phyloP scores from a whole-genome alignment of 2,329 filamentous ascomycete species.

The Nectriaceae sp. region DNA sequence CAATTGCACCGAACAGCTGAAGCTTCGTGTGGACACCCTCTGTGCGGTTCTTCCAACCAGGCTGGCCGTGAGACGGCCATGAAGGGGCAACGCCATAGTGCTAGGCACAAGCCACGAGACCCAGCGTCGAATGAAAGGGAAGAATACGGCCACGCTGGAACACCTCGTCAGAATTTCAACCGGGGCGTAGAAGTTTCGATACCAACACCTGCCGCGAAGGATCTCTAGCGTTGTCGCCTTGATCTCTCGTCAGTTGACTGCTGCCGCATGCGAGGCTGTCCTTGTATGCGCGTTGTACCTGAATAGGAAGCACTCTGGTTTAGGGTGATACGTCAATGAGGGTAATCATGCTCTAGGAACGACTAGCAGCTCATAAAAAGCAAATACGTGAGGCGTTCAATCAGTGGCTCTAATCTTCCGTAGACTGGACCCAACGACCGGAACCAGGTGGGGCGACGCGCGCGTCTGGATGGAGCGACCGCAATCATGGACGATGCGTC shows the following conservation, averaged over 20 bases:
- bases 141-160: not conserved
- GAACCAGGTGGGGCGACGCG: too few species aligned
- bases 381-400: not conserved
- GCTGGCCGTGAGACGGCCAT: conserved; percentile 1
- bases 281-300: too few species aligned
- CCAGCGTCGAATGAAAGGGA: not conserved
- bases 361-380: not conserved
- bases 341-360: not conserved
- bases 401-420: not conserved
- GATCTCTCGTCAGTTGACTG: conserved; percentile 15
- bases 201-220: not conserved
- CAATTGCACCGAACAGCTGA: not conserved
- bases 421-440: not conserved
- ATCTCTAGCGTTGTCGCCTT: conserved; percentile 25
- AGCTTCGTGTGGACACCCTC: not conserved
- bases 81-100: not conserved
- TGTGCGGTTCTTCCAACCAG: not conserved
- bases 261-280: conserved; percentile 13
- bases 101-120: not conserved
- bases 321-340: conserved; percentile 12
- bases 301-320: too few species aligned
- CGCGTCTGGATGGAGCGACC: too few species aligned
- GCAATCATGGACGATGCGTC: too few species aligned
- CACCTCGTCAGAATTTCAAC: not conserved
- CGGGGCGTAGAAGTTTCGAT: not conserved